Conservation (phyloP, 768 basidiomycete species). For the Suillus brevipes region DNA sequence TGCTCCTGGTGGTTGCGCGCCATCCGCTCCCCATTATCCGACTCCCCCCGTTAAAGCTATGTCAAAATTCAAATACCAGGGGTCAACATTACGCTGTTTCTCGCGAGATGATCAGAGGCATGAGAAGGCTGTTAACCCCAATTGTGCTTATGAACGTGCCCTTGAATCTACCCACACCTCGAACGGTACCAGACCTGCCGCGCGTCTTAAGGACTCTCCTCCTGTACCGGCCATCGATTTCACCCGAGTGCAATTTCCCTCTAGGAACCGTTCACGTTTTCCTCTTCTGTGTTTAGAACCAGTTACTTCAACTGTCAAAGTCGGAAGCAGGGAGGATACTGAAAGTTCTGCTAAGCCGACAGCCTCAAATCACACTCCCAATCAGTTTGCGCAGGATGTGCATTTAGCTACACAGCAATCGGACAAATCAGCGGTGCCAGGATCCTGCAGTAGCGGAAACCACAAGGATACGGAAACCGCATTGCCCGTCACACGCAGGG, state of each 20-base stretch:
- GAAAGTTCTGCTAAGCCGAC: neutral
- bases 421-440: neutral
- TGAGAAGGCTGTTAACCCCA: no score
- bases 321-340: no score
- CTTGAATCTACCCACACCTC: neutral
- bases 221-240: conserved; percentile 30
- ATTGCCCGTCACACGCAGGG: neutral
- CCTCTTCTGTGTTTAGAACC: neutral
- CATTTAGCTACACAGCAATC: neutral
- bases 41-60: neutral
- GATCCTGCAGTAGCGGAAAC: no score
- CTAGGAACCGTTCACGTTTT: conserved; percentile 16
- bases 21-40: no score
- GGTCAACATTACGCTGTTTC: neutral
- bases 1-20: neutral
- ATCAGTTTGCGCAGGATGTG: neutral
- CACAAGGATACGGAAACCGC: neutral
- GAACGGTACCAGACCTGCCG: neutral
- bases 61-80: neutral
- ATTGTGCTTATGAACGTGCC: neutral
- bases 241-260: conserved; percentile 19
- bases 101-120: neutral
- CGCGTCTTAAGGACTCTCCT: neutral
- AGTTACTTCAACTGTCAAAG: neutral
- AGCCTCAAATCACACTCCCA: no score